Evolutionary conservation across 495 filamentous ascomycete genomes (phyloP).

Genomic region (Penicillium manginii): DNA sequence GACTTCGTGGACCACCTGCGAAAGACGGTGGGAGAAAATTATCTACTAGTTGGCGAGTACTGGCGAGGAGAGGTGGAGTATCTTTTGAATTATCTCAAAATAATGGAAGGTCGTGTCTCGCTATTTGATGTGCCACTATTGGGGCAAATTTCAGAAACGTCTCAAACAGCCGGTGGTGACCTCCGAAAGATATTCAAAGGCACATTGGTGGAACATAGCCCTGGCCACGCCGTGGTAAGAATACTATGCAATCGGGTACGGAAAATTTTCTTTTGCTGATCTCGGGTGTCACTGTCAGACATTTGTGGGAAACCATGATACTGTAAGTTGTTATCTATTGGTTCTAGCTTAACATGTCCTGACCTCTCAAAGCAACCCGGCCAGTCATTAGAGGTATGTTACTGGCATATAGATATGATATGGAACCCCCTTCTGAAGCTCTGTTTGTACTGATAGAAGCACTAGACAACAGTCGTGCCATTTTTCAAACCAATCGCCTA

Average conservation of each 20-base stretch:
- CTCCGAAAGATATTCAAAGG: slow-evolving; percentile 64
- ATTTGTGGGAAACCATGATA: slow-evolving; percentile 52
- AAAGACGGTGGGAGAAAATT: slow-evolving; percentile 49
- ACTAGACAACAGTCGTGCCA: slow-evolving; percentile 50
- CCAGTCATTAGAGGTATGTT: slow-evolving; percentile 56
- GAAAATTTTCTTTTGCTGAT: background rate
- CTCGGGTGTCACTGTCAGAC: slow-evolving; percentile 28
- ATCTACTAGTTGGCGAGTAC: slow-evolving; percentile 74
- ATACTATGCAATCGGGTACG: background rate
- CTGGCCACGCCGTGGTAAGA: slow-evolving; percentile 64
- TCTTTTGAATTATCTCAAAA: slow-evolving; percentile 60
- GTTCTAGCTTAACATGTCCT: background rate
- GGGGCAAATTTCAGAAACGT: slow-evolving; percentile 61
- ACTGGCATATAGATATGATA: slow-evolving; percentile 2
- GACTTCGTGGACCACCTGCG: slow-evolving; percentile 61
- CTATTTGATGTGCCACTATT: slow-evolving; percentile 73
- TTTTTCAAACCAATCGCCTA: slow-evolving; percentile 67
- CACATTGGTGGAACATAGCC: slow-evolving; percentile 59
- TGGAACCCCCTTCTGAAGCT: background rate
- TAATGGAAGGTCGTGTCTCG: slow-evolving; percentile 63
- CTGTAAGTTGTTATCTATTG: slow-evolving; percentile 30
- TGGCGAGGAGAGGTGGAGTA: slow-evolving; percentile 65
- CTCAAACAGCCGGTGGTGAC: slow-evolving; percentile 57
- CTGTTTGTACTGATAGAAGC: background rate
- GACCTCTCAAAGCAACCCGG: slow-evolving; percentile 54